These are phyloP conservation scores for Lentinus tigrinus DNA, from an alignment of 768 basidiomycete species.

Conservation along the genomic window DNA sequence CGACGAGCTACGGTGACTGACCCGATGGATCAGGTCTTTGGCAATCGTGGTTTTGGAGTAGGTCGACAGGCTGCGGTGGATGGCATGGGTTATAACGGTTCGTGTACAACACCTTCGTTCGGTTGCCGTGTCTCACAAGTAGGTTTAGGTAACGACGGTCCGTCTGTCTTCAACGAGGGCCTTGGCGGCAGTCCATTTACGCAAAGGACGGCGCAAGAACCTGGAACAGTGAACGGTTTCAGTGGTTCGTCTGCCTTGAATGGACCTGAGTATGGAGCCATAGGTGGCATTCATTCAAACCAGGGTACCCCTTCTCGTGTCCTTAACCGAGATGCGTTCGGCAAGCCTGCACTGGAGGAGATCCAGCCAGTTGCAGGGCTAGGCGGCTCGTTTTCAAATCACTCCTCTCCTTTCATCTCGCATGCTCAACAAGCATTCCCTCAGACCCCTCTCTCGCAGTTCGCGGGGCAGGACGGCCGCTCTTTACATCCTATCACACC, in stretches of 20 bases:
- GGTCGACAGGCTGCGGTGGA: slow-evolving; percentile 36
- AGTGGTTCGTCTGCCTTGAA: slow-evolving; percentile 7
- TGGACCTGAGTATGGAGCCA: slow-evolving; percentile 13
- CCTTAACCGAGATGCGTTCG: slow-evolving; percentile 21
- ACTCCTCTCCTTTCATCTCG: slow-evolving; percentile 14
- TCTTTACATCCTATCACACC: slow-evolving; percentile 22
- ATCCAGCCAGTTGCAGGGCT: background rate
- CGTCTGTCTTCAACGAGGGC: slow-evolving; percentile 2
- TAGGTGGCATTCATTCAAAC: slow-evolving; percentile 14
- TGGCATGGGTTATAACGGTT: slow-evolving; percentile 36
- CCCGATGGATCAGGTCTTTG: slow-evolving; percentile 36
- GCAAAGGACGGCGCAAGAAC: slow-evolving; percentile 1
- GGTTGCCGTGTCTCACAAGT: background rate
- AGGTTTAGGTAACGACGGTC: background rate
- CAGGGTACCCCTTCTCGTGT: slow-evolving; percentile 18
- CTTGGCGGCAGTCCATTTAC: slow-evolving; percentile 1
- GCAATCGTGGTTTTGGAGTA: slow-evolving; percentile 33
- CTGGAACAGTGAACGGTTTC: slow-evolving; percentile 8
- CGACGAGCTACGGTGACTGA: slow-evolving; percentile 39
- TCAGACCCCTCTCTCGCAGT: slow-evolving; percentile 18
- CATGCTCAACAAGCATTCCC: slow-evolving; percentile 20
- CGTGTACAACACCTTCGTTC: background rate
- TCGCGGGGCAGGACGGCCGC: slow-evolving; percentile 17
- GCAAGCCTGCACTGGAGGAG: slow-evolving; percentile 11
- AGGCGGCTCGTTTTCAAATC: slow-evolving; percentile 18